phyloP scores from a whole-genome alignment of 768 basidiomycete species.

The Mycena vulgaris region DNA sequence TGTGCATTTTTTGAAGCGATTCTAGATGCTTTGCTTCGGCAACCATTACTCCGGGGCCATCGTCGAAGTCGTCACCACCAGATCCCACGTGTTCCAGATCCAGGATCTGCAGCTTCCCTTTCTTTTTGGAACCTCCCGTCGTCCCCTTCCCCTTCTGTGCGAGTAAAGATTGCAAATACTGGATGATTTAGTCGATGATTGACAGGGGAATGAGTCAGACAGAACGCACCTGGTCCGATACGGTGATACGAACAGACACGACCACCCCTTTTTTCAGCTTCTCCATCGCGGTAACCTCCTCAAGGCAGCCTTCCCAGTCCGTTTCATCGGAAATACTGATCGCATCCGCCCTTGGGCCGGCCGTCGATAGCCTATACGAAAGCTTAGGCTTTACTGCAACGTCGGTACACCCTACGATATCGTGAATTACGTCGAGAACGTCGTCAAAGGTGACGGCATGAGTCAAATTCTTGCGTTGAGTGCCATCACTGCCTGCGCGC shows the following conservation, averaged over 20 bases:
- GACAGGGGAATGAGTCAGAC: too few species aligned
- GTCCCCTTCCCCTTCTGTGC: not conserved
- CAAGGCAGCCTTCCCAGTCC: constrained; percentile 8
- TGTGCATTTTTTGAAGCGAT: not conserved
- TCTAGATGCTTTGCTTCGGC: not conserved
- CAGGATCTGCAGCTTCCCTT: not conserved
- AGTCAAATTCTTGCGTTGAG: constrained; percentile 16
- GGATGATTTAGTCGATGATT: not conserved
- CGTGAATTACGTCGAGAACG: constrained; percentile 1
- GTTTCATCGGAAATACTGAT: not conserved
- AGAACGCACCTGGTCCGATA: not conserved
- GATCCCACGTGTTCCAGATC: constrained; percentile 17
- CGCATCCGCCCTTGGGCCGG: not conserved
- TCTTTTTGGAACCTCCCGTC: not conserved
- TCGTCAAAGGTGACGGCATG: constrained; percentile 7
- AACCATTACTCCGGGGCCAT: not conserved
- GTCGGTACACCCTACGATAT: constrained; percentile 8
- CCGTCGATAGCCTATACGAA: constrained; percentile 3
- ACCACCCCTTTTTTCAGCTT: not conserved
- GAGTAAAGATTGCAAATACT: not conserved
- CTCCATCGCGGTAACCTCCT: not conserved
- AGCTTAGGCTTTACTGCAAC: constrained; percentile 3
- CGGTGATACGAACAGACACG: not conserved
- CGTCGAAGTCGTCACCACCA: constrained; percentile 25
- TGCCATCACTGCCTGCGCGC: constrained; percentile 26